Percentiles rank a stretch among this genome's conserved stretches.
phyloP scores from a whole-genome alignment of 805 yeast genomes.

The Kodamaea laetipori region DNA sequence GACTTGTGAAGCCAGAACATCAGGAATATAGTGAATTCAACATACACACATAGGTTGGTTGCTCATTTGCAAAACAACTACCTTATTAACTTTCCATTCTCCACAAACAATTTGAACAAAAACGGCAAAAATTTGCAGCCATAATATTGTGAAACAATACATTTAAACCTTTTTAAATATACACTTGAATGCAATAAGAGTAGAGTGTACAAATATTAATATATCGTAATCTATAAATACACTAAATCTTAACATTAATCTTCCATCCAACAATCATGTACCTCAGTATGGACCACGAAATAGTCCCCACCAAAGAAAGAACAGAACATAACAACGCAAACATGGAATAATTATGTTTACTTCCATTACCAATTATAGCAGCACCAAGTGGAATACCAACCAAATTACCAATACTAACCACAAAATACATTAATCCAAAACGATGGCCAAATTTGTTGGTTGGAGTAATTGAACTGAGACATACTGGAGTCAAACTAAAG shows the following conservation, averaged over 20 bases:
- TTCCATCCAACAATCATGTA: constrained; percentile 32
- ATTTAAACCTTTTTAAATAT: no score
- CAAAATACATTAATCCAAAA: constrained; percentile 65
- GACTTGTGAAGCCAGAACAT: no score
- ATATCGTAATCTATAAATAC: no score
- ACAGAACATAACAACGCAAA: constrained; percentile 38
- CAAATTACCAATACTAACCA: constrained; percentile 48
- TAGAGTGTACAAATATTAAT: no score
- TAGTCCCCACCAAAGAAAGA: constrained; percentile 27
- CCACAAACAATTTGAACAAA: no score
- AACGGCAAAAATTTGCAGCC: no score
- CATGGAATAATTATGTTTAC: constrained; percentile 28
- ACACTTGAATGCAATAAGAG: no score
- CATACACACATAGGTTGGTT: no score
- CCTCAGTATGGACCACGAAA: constrained; percentile 34
- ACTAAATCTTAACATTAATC: constrained; percentile 15
- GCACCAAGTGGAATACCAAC: constrained; percentile 41
- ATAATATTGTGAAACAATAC: no score
- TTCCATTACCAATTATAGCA: constrained; percentile 37
- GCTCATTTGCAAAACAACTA: no score
- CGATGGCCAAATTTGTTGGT: constrained; percentile 67
- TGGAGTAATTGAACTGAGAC: constrained; percentile 65
- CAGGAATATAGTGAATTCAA: no score
- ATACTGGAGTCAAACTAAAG: constrained; percentile 65
- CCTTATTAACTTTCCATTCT: no score